Conservation (phyloP, 495 filamentous ascomycete genomes). For the Oidiodendron maius region DNA sequence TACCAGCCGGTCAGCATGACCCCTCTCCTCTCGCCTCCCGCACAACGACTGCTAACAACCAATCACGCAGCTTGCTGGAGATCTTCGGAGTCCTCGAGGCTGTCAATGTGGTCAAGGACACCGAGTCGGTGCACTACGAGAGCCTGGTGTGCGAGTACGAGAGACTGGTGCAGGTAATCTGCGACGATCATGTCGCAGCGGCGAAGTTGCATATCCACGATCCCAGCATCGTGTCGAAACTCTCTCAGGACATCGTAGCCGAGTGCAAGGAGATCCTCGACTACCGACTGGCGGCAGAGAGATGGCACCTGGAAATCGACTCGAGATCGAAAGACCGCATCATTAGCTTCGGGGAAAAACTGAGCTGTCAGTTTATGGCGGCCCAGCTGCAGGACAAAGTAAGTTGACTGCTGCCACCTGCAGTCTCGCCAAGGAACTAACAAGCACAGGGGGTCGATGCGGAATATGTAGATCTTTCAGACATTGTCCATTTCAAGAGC, state of each 20-base stretch:
- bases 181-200: constrained; percentile 64
- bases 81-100: constrained; percentile 60
- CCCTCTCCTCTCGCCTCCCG: neutral
- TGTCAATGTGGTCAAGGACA: constrained; percentile 61
- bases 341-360: constrained; percentile 87
- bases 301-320: constrained; percentile 66
- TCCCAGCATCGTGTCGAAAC: constrained; percentile 46
- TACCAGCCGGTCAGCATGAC: constrained; percentile 75
- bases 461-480: constrained; percentile 79
- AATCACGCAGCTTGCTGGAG: constrained; percentile 37
- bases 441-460: constrained; percentile 58
- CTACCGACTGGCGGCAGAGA: constrained; percentile 47
- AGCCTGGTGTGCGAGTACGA: constrained; percentile 64
- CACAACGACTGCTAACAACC: neutral
- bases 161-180: constrained; percentile 66
- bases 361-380: constrained; percentile 84
- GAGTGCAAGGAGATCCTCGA: constrained; percentile 63
- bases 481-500: constrained; percentile 60
- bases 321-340: constrained; percentile 81
- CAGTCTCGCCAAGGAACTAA: constrained; percentile 1
- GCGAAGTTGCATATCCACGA: constrained; percentile 57
- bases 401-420: neutral
- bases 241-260: constrained; percentile 55
- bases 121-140: constrained; percentile 52
- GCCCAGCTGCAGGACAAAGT: constrained; percentile 66